Evolutionary conservation across 495 filamentous ascomycete species (phyloP).

Genomic region (Aspergillus coremiiformis): DNA sequence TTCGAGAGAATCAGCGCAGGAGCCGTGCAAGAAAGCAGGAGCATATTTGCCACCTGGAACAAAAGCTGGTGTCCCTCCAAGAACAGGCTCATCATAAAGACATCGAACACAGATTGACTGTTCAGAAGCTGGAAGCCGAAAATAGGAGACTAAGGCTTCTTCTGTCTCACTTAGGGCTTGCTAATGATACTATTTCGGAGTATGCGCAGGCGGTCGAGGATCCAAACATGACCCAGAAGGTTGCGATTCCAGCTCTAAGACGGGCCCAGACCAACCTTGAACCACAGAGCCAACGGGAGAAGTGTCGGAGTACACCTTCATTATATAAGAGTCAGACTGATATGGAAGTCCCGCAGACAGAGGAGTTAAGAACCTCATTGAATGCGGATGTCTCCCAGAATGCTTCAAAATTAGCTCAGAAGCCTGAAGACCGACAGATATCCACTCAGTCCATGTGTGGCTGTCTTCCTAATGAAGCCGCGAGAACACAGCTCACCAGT

Average conservation of each 20-base stretch:
- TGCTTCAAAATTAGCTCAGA: not conserved
- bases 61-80: conserved; percentile 54
- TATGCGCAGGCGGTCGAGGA: conserved; percentile 23
- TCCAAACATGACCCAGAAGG: conserved; percentile 20
- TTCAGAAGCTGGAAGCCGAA: conserved; percentile 35
- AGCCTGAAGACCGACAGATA: not conserved
- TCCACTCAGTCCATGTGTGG: conserved; percentile 22
- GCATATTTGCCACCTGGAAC: conserved; percentile 64
- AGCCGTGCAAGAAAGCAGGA: conserved; percentile 71
- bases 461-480: conserved; percentile 14
- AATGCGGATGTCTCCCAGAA: not conserved
- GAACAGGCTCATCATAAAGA: conserved; percentile 28
- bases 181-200: conserved; percentile 20
- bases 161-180: conserved; percentile 22
- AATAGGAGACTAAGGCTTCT: conserved; percentile 28
- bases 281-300: not conserved
- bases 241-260: conserved; percentile 34
- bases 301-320: not conserved
- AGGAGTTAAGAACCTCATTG: not conserved
- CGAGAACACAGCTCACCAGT: conserved; percentile 14
- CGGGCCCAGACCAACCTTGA: not conserved
- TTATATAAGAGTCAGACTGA: not conserved
- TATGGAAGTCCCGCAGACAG: not conserved
- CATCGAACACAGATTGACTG: conserved; percentile 28
- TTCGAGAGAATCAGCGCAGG: conserved; percentile 74